These are phyloP conservation scores for Juncus effusus DNA, from an alignment of 176 grass and related monocot genomes.

Conservation along the genomic window DNA sequence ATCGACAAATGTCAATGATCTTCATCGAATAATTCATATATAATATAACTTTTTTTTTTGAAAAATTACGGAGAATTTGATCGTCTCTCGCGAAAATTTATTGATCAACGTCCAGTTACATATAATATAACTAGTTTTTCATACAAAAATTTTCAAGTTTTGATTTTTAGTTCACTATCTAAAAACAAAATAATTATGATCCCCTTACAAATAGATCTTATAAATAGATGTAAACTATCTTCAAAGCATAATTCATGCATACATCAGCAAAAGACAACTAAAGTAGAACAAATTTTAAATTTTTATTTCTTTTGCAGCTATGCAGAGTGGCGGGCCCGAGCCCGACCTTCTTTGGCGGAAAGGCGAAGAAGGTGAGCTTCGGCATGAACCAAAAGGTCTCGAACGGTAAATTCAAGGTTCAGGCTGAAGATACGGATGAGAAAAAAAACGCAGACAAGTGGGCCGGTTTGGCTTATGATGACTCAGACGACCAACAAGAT, in stretches of 20 bases:
- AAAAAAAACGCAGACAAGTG: constrained; percentile 58
- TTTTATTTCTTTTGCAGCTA: constrained; percentile 15
- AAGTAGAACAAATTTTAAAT: background rate
- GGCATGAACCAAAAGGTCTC: constrained; percentile 5
- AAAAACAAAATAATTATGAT: too few species aligned
- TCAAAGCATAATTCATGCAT: background rate
- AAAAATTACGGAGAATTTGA: too few species aligned
- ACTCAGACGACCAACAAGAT: constrained; percentile 93
- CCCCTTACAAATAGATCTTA: too few species aligned
- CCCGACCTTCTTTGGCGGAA: constrained; percentile 37
- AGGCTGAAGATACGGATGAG: constrained; percentile 54
- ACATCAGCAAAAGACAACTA: too few species aligned
- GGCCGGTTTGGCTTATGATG: constrained; percentile 52
- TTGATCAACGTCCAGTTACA: too few species aligned
- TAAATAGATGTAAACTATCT: background rate
- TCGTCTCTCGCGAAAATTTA: too few species aligned
- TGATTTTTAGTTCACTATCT: too few species aligned
- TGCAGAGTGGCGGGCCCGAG: constrained; percentile 15
- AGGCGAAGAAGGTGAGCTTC: constrained; percentile 29
- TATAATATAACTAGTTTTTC: too few species aligned
- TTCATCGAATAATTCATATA: too few species aligned
- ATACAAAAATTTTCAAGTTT: too few species aligned
- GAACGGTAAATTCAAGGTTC: constrained; percentile 15
- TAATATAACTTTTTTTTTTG: too few species aligned
- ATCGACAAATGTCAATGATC: too few species aligned